Evolutionary conservation across 345 rosid species (phyloP).

Genomic region (Arabidopsis arenosa): DNA sequence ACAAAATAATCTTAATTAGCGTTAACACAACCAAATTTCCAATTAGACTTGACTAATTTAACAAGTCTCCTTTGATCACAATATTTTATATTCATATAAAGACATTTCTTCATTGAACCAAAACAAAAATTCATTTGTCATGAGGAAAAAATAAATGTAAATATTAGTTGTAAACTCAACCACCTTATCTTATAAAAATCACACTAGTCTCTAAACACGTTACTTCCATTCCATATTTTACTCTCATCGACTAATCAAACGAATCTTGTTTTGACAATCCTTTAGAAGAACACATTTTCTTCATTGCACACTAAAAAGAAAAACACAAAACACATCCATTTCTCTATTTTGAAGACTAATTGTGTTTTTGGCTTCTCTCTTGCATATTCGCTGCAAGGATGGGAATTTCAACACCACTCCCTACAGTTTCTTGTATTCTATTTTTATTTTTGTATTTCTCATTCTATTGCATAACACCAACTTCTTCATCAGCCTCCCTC

Average conservation of each 20-base stretch:
- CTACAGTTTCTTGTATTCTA: conserved; percentile 14
- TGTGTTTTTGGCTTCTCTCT: conserved; percentile 5
- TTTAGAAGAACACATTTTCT: neutral
- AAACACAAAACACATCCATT: neutral
- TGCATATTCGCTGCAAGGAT: neutral
- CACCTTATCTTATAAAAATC: neutral
- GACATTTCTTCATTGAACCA: neutral
- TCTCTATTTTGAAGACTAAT: neutral
- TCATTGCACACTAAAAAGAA: neutral
- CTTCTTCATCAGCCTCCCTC: conserved; percentile 13
- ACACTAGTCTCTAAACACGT: neutral
- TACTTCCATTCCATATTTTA: no score
- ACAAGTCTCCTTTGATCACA: neutral
- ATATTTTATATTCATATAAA: neutral
- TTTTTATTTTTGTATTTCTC: conserved; percentile 28
- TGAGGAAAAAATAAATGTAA: neutral
- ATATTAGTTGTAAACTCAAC: neutral
- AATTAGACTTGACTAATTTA: neutral
- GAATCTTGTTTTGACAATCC: neutral
- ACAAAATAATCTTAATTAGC: neutral
- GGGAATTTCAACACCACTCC: conserved; percentile 14
- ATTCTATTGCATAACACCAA: conserved; percentile 16
- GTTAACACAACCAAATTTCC: neutral
- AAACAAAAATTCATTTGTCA: neutral
- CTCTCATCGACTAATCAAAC: neutral